Conservation (phyloP, 2,329 filamentous ascomycete species). For the Lachnellula willkommii region DNA sequence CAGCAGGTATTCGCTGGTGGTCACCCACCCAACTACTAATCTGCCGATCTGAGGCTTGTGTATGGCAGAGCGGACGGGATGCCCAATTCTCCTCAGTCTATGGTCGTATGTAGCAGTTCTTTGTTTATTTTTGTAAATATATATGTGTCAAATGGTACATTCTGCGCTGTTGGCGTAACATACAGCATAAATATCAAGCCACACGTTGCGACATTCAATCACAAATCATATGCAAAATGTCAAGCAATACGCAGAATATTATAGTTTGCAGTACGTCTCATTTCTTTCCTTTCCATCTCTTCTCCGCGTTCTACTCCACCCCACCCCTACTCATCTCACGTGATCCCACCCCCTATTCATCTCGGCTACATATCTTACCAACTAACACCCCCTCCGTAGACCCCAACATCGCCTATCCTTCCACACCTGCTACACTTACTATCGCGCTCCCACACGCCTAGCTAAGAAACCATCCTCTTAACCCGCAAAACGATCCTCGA, state of each 20-base stretch:
- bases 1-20: no score
- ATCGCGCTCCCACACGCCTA: conserved; percentile 2
- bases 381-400: conserved; percentile 2
- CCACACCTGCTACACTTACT: conserved; percentile 7
- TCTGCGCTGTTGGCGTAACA: no score
- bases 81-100: no score
- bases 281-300: not conserved
- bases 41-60: no score
- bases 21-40: no score
- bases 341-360: not conserved
- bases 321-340: not conserved
- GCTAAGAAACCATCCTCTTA: conserved; percentile 6
- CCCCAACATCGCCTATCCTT: conserved; percentile 15
- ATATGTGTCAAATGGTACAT: no score
- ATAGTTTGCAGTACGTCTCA: conserved; percentile 7
- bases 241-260: not conserved
- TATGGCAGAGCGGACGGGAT: no score
- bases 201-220: not conserved
- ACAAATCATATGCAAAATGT: not conserved
- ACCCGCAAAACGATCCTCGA: conserved; percentile 10
- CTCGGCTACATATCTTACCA: not conserved
- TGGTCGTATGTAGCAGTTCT: no score
- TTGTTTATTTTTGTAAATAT: no score
- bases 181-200: not conserved
- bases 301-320: no score